phyloP scores from a whole-genome alignment of 2,329 filamentous ascomycete genomes.

The Arthrobotrys megalospora region DNA sequence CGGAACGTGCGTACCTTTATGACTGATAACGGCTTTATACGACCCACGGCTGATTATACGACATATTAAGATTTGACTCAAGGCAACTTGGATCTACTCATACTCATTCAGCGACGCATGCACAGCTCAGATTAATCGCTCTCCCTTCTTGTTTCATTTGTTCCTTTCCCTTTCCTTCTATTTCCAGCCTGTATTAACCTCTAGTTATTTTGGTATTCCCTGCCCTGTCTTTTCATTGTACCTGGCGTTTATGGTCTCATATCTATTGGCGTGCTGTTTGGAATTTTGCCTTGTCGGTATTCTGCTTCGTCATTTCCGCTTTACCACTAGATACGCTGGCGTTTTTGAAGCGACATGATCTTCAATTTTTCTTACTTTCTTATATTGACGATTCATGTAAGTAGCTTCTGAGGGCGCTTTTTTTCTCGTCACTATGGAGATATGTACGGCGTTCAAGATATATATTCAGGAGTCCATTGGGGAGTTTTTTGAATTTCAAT shows the following conservation, averaged over 20 bases:
- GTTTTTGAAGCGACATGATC: conserved; percentile 51
- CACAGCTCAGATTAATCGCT: conserved; percentile 32
- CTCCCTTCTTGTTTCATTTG: conserved; percentile 33
- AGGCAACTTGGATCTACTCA: conserved; percentile 59
- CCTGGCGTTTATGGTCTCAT: conserved; percentile 39
- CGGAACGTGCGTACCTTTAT: conserved; percentile 30
- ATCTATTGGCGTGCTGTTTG: conserved; percentile 39
- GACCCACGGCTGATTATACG: conserved; percentile 51
- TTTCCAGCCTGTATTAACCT: conserved; percentile 39
- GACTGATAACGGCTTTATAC: conserved; percentile 53
- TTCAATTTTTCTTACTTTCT: conserved; percentile 8
- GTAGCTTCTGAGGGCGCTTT: conserved; percentile 3
- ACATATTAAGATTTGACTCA: conserved; percentile 54
- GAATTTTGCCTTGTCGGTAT: conserved; percentile 4
- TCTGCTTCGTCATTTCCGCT: conserved; percentile 30
- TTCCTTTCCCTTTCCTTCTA: conserved; percentile 5
- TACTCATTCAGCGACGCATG: conserved; percentile 38
- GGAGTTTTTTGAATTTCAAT: conserved; percentile 6
- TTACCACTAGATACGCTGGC: conserved; percentile 60
- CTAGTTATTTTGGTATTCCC: conserved; percentile 2
- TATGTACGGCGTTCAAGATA: conserved; percentile 30
- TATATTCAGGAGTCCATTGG: conserved; percentile 23
- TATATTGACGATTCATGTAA: conserved; percentile 22
- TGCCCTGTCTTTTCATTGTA: conserved; percentile 17
- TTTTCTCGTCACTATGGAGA: conserved; percentile 17